phyloP scores from a whole-genome alignment of 306 rosid species.

The Vachellia collinsii region DNA sequence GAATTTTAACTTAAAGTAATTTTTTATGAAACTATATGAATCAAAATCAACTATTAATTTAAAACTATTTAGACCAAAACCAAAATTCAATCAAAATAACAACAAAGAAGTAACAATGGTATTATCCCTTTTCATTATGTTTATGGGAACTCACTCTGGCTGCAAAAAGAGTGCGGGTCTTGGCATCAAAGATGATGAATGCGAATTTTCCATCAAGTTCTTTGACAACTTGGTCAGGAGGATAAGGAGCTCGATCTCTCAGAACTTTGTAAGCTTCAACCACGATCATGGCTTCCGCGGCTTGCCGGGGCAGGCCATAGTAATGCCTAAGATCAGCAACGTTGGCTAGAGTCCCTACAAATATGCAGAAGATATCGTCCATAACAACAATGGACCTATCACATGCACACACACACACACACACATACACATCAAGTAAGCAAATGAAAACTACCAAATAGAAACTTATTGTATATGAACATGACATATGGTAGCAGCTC shows the following conservation, averaged over 20 bases:
- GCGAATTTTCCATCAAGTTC: slow-evolving; percentile 67
- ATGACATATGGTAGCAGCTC: neutral
- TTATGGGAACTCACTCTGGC: slow-evolving; percentile 54
- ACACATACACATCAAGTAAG: neutral
- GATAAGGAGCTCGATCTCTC: slow-evolving; percentile 70
- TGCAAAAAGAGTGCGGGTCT: slow-evolving; percentile 42
- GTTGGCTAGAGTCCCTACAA: slow-evolving; percentile 53
- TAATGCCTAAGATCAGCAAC: slow-evolving; percentile 51
- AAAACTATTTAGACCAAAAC: no score
- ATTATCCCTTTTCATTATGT: no score
- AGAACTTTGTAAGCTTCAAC: slow-evolving; percentile 62
- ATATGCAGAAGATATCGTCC: slow-evolving; percentile 62
- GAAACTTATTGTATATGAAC: neutral
- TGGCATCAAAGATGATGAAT: slow-evolving; percentile 59
- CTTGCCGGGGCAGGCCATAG: slow-evolving; percentile 62
- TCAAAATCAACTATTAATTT: no score
- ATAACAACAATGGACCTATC: slow-evolving; percentile 51
- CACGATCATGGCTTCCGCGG: slow-evolving; percentile 68
- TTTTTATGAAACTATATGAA: no score
- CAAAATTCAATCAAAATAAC: no score
- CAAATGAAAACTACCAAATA: neutral
- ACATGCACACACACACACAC: neutral
- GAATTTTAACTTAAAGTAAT: no score
- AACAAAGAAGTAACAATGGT: no score
- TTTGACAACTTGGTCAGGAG: slow-evolving; percentile 67